Percentiles rank a stretch among this genome's conserved stretches.
Conservation (phyloP, 1,284 basidiomycete genomes). For the Boletus semigastroideus region DNA sequence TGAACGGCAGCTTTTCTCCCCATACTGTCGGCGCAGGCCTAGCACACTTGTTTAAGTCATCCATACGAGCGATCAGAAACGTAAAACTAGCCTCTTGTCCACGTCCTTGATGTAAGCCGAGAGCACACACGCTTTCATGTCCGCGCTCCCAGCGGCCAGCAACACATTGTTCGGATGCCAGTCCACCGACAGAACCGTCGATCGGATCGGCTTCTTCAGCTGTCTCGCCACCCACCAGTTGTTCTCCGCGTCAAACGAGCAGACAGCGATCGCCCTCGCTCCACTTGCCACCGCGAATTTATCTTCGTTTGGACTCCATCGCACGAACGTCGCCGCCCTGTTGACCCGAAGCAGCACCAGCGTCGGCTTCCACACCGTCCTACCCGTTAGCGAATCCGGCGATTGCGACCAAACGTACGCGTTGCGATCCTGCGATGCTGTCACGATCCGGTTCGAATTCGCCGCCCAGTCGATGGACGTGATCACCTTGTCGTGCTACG, state of each 20-base stretch:
- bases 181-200: slow-evolving; percentile 91
- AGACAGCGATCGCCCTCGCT: slow-evolving; percentile 92
- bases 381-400: slow-evolving; percentile 68
- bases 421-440: slow-evolving; percentile 97
- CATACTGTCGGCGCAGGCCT: slow-evolving; percentile 91
- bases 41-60: slow-evolving; percentile 4
- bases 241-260: slow-evolving; percentile 94
- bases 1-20: slow-evolving; percentile 98
- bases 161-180: slow-evolving; percentile 99
- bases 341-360: slow-evolving; percentile 96
- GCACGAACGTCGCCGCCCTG: slow-evolving; percentile 91
- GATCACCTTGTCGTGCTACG: slow-evolving; percentile 95
- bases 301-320: slow-evolving; percentile 97
- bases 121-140: slow-evolving; percentile 97
- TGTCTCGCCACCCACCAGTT: slow-evolving; percentile 99
- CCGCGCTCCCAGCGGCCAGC: slow-evolving; percentile 91
- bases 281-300: slow-evolving; percentile 99
- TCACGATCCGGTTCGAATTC: slow-evolving; percentile 94
- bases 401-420: slow-evolving; percentile 97
- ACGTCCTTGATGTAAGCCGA: slow-evolving; percentile 99
- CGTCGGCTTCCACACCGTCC: slow-evolving; percentile 89
- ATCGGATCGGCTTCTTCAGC: slow-evolving; percentile 94
- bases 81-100: slow-evolving; percentile 73
- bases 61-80: background rate
- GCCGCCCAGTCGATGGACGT: slow-evolving; percentile 99